Base-by-base conservation (phyloP, 176 grass and related monocot genomes). In the Areca catechu region DNA sequence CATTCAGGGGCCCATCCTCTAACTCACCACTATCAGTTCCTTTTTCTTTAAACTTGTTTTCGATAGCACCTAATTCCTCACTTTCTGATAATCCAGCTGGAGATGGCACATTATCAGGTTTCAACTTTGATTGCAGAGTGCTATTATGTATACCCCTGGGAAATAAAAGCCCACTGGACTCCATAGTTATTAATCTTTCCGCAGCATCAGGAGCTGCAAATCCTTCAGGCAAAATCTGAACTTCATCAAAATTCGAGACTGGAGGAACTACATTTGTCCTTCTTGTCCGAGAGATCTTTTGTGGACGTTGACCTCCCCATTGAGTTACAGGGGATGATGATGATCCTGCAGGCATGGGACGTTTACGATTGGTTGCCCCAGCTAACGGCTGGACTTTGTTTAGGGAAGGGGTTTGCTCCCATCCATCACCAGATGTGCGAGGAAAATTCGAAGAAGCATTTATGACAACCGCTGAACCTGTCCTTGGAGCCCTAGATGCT, bases 251-350 rank as follows among this genome's bases (percentile, higher is more conserved):
- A 74, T 89, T 95, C 63, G 89, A 85, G 30, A 95, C 81, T 54
- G 89, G 89, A 79, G 89, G 83, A 72, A 95, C 82, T 59, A 95
- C 76, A 71, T 89, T 85, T 50, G 85, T 72, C 68, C 89, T 76
- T 76, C 89, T 85, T 61, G 75, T 85, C 28, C 89, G 75, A 12
- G 85, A 84, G 10, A 89, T 95, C 72, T 95, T 95, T 53, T 85
- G 82, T 68, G 85, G 76, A 5, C 85, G 81, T 59, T 89, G 82
- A 18, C 89, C 85, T 4, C 70, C 79, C 89, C 89, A 95, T 22
- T 75, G 71, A 21, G 89, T 58, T 52, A 89, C 83, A 49, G 89
- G 72, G 48, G 85, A 69, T 65, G 89, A 85, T 4, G 89, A 70
- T 21, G 78, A 76, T 56, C 71, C 86, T 57, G 82, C 67, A 75